phyloP scores from a whole-genome alignment of 805 yeast species.

The Candida piceae region DNA sequence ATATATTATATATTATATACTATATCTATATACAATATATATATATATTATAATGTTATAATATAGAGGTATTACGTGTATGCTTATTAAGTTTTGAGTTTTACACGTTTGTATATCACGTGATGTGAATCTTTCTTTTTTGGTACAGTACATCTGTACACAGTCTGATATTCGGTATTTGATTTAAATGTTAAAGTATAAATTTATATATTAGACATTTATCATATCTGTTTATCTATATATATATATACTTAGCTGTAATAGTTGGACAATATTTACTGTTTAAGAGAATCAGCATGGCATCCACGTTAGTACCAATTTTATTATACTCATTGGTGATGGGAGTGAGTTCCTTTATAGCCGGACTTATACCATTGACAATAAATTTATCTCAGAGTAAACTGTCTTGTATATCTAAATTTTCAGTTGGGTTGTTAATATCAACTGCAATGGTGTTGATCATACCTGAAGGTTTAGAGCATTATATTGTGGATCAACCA shows the following conservation, averaged over 20 bases:
- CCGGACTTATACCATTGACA: slow-evolving; percentile 27
- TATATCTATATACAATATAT: too few species aligned
- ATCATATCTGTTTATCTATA: too few species aligned
- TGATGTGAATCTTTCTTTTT: not conserved
- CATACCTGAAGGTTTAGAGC: slow-evolving; percentile 62
- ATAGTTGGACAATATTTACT: too few species aligned
- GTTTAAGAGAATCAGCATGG: not conserved
- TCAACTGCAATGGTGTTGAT: slow-evolving; percentile 56
- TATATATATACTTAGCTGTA: not conserved
- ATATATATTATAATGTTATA: too few species aligned
- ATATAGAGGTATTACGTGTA: too few species aligned
- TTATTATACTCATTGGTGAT: slow-evolving; percentile 17
- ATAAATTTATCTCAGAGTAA: slow-evolving; percentile 20
- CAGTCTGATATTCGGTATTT: not conserved
- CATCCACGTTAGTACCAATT: slow-evolving; percentile 12
- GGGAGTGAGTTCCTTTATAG: slow-evolving; percentile 24
- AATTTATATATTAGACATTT: too few species aligned
- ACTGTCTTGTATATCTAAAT: slow-evolving; percentile 38
- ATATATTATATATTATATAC: too few species aligned
- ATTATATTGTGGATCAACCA: slow-evolving; percentile 18
- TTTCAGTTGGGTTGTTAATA: slow-evolving; percentile 56
- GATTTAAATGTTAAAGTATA: too few species aligned
- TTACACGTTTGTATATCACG: too few species aligned
- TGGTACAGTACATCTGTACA: not conserved
- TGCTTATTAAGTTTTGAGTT: too few species aligned